Percentiles rank a stretch among this genome's conserved stretches.
Evolutionary conservation across 2,329 filamentous ascomycete species (phyloP).

Genomic region (Tricladium varicosporioides): DNA sequence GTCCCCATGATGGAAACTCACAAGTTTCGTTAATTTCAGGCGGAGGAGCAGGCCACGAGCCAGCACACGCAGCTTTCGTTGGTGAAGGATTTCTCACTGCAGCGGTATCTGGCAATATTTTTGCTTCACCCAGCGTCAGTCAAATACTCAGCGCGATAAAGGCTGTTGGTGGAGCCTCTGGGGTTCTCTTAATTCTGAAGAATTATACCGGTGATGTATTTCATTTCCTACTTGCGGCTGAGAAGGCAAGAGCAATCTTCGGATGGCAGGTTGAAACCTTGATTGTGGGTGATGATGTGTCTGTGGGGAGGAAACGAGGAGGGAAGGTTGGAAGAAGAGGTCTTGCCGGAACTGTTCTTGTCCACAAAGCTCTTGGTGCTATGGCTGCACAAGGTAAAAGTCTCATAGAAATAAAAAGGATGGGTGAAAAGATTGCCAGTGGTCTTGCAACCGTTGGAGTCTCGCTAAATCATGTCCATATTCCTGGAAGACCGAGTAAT

Average conservation of each 20-base stretch:
- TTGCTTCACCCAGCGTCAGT: constrained; percentile 38
- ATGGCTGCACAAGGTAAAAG: constrained; percentile 8
- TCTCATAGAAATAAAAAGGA: constrained; percentile 8
- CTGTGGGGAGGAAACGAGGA: constrained; percentile 44
- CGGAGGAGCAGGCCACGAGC: constrained; percentile 32
- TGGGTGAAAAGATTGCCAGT: constrained; percentile 12
- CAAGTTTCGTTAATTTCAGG: constrained; percentile 14
- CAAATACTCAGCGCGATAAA: constrained; percentile 39
- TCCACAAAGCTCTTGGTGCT: constrained; percentile 37
- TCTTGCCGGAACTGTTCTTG: constrained; percentile 47
- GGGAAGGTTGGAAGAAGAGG: constrained; percentile 46
- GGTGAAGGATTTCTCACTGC: constrained; percentile 37
- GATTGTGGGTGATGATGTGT: constrained; percentile 38
- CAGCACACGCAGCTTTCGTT: constrained; percentile 40
- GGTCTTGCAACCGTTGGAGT: constrained; percentile 37
- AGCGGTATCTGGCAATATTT: constrained; percentile 38
- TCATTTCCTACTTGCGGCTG: constrained; percentile 39
- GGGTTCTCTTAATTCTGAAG: constrained; percentile 30
- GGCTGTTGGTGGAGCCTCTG: constrained; percentile 23
- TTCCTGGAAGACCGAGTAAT: constrained; percentile 40
- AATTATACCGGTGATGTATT: constrained; percentile 42
- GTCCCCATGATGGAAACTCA: constrained; percentile 25
- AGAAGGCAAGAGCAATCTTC: constrained; percentile 30
- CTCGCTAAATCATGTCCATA: constrained; percentile 47
- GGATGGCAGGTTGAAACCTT: constrained; percentile 14